A percentile compares a stretch with the other conserved stretches of the same genome.
Conservation (phyloP, 2,329 filamentous ascomycete genomes). For the Lithohypha guttulata region DNA sequence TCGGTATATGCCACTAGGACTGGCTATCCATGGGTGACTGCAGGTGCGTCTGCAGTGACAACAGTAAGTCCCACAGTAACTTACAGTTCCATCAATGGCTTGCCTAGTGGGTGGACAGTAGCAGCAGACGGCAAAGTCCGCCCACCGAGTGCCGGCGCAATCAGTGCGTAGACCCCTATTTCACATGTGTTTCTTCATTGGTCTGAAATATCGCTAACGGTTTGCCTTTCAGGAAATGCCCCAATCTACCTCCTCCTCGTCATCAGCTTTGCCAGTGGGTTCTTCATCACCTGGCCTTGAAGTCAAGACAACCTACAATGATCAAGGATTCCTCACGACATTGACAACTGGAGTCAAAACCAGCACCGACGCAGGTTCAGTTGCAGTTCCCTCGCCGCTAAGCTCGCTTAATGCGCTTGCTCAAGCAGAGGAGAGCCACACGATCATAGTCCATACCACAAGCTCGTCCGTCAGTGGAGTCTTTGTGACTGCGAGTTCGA, state of each 20-base stretch:
- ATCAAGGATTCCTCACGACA: slow-evolving; percentile 41
- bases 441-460: no score
- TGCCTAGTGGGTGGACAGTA: slow-evolving; percentile 74
- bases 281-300: slow-evolving; percentile 40
- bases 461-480: background rate
- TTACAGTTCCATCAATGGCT: slow-evolving; percentile 36
- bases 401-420: background rate
- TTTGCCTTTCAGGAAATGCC: slow-evolving; percentile 35
- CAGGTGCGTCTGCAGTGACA: slow-evolving; percentile 38
- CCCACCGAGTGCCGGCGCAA: slow-evolving; percentile 52
- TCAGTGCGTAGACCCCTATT: slow-evolving; percentile 24
- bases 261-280: slow-evolving; percentile 34
- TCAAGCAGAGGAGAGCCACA: no score
- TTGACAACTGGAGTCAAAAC: no score
- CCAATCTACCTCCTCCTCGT: slow-evolving; percentile 45
- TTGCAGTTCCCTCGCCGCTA: slow-evolving; percentile 25
- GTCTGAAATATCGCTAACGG: slow-evolving; percentile 14
- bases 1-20: slow-evolving; percentile 45
- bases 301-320: slow-evolving; percentile 31
- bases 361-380: no score
- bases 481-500: background rate
- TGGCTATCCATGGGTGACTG: slow-evolving; percentile 57
- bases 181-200: background rate
- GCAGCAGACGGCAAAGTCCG: slow-evolving; percentile 64
- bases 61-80: slow-evolving; percentile 29